Percentiles rank a stretch among this genome's conserved stretches.
These are phyloP conservation scores for Pyrenopolyporus hunteri DNA, from an alignment of 495 filamentous ascomycete genomes.

Conservation along the genomic window DNA sequence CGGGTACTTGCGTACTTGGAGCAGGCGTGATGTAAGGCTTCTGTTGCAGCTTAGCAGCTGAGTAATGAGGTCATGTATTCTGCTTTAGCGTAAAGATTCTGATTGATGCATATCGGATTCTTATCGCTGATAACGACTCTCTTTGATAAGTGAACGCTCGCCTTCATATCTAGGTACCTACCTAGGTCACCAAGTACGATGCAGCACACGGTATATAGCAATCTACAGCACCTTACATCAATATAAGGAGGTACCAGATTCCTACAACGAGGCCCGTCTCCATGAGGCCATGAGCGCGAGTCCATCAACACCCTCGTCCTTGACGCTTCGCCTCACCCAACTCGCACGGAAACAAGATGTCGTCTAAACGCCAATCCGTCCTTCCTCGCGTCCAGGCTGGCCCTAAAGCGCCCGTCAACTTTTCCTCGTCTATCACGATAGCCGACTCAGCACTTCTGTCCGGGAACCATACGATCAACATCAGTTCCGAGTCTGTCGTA, in stretches of 20 bases:
- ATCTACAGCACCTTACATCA: too few relatives aligned
- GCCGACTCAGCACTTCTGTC: constrained; percentile 75
- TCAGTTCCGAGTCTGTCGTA: constrained; percentile 75
- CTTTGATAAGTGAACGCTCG: too few relatives aligned
- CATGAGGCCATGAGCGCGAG: constrained; percentile 14
- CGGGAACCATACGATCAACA: constrained; percentile 72
- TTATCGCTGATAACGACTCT: not conserved
- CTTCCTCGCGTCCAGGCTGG: constrained; percentile 51
- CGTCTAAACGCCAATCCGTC: constrained; percentile 59
- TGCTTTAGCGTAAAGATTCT: not conserved
- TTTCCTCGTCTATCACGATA: constrained; percentile 73
- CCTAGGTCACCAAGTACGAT: too few relatives aligned
- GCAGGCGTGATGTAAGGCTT: not conserved
- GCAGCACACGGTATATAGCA: too few relatives aligned
- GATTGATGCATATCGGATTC: constrained; percentile 1
- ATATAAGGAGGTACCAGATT: not conserved
- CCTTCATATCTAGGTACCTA: too few relatives aligned
- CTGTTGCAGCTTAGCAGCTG: constrained; percentile 22
- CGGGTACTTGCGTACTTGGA: not conserved
- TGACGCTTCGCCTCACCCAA: not conserved
- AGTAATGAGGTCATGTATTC: constrained; percentile 33
- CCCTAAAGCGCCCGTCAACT: constrained; percentile 69
- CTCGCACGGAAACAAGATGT: constrained; percentile 32
- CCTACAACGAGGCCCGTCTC: not conserved
- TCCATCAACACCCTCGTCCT: constrained; percentile 2